Evolutionary conservation across 352 stramenopile genomes (phyloP).

Genomic region (Pythium utonaiense): DNA sequence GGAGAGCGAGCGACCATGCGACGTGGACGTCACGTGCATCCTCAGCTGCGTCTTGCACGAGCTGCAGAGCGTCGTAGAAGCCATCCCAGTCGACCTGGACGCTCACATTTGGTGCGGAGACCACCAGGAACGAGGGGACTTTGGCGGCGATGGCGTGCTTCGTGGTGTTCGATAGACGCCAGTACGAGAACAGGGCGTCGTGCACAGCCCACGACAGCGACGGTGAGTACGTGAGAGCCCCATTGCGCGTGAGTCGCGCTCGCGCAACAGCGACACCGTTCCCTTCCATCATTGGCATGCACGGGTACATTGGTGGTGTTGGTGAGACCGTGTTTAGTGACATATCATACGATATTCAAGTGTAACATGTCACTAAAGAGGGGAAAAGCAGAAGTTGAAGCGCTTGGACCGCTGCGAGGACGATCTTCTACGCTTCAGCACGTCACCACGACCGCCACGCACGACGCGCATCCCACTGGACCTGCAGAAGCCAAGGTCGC

Average conservation of each 20-base stretch:
- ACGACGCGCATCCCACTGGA: too few species aligned
- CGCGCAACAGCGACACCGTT: not conserved
- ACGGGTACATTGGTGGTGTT: too few species aligned
- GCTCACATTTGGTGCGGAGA: not conserved
- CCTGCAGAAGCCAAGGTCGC: too few species aligned
- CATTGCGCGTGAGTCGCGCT: not conserved
- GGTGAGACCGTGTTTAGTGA: too few species aligned
- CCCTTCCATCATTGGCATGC: not conserved
- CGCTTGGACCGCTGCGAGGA: too few species aligned
- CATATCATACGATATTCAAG: too few species aligned
- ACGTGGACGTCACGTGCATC: not conserved
- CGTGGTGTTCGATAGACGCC: constrained; percentile 28
- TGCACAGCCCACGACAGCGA: constrained; percentile 47
- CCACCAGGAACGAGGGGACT: constrained; percentile 24
- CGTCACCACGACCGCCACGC: too few species aligned
- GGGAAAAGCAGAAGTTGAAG: too few species aligned
- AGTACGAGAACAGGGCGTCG: constrained; percentile 49
- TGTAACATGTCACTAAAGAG: too few species aligned
- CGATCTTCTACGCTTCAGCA: too few species aligned
- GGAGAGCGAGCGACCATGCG: constrained; percentile 32
- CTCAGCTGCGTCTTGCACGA: not conserved
- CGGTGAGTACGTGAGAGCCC: constrained; percentile 4
- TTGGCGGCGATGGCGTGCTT: constrained; percentile 8
- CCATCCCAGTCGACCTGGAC: constrained; percentile 16
- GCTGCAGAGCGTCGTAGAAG: constrained; percentile 21